Percentiles rank a stretch among this genome's conserved stretches.
phyloP scores from a whole-genome alignment of 768 basidiomycete species.

The Lentinula raphanica region DNA sequence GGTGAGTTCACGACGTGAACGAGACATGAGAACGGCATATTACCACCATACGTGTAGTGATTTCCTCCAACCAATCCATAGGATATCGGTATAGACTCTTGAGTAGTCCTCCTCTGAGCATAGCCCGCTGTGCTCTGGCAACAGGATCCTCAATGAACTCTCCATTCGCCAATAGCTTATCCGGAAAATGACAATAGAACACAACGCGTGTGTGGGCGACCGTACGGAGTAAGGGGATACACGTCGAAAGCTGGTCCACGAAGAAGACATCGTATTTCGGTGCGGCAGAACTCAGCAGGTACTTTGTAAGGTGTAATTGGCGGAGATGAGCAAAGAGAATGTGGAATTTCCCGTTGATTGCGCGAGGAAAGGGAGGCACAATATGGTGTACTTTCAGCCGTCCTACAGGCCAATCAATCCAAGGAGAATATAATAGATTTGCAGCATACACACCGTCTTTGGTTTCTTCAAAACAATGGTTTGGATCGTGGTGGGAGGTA shows the following conservation, averaged over 20 bases:
- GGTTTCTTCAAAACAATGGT: conserved; percentile 92
- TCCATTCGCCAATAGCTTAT: conserved; percentile 81
- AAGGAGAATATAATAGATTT: no score
- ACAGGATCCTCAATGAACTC: conserved; percentile 45
- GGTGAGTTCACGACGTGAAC: not conserved
- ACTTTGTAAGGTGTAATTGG: conserved; percentile 74
- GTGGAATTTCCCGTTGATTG: conserved; percentile 75
- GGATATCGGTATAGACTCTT: conserved; percentile 81
- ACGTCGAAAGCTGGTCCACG: conserved; percentile 93
- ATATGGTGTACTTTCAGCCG: conserved; percentile 73
- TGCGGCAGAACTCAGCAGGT: conserved; percentile 48
- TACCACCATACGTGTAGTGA: conserved; percentile 68
- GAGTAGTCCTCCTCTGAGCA: conserved; percentile 42
- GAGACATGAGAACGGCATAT: not conserved
- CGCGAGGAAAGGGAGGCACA: conserved; percentile 73
- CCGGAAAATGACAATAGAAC: conserved; percentile 98
- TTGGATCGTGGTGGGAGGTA: conserved; percentile 86
- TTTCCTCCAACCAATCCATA: conserved; percentile 87
- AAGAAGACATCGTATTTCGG: conserved; percentile 79
- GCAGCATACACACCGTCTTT: conserved; percentile 64
- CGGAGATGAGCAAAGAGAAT: conserved; percentile 85
- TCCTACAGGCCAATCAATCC: conserved; percentile 48
- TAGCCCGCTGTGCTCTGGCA: conserved; percentile 28
- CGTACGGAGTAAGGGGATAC: conserved; percentile 73
- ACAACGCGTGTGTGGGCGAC: conserved; percentile 75